Base-by-base conservation (phyloP, 805 yeast species). In the Yarrowia porcina region DNA sequence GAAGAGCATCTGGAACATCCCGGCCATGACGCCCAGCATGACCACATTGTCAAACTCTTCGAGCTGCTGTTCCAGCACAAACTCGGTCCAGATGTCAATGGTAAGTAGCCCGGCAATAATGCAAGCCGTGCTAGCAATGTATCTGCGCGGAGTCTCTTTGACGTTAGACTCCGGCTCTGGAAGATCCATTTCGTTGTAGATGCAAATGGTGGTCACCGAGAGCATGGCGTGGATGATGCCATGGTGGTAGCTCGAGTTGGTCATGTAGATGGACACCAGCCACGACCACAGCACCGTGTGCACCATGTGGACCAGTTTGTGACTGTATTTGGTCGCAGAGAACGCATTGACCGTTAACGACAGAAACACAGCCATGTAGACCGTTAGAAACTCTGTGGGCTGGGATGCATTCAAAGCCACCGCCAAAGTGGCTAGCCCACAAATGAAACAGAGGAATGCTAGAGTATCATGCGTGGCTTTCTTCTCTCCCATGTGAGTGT, bases 131-230 rank as follows among this genome's bases (percentile, higher is more conserved):
- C 44, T 25, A 18, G 59, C 59, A 17, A 52, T 21, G 33, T 52
- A 36, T 25, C 44, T 23, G 1, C 23, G 33, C 6, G 44, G 44
- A 3, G 59, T 52, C 17, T 52, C 59, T 1, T 44, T 33, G 4
- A 23, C 12, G 1, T 12, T 13, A 2, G 33, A 4, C 12, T 35
- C 25, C 3, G 6, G 17, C 2, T 52, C 59, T 2, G 42, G 11
- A 36, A 52, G 42, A 17, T 52, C 59, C 59, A 52, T 52, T 17
- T 52, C 59, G 28, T 12, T 35, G 59, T 52, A 52, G 4, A 52
- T 52, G 59, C 59, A 52, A 12, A 52, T 36, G 25, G 59, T 52
- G 17, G 44, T 52, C 6, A 36, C 44, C 2, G 59, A 52, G 3
- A 52, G 25, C 44, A 52, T 35, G 1, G 59, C 59, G 25, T 52